Percentiles rank a stretch among this genome's conserved stretches.
Conservation (phyloP, 768 basidiomycete genomes). For the Xerocomellus dryophilus region DNA sequence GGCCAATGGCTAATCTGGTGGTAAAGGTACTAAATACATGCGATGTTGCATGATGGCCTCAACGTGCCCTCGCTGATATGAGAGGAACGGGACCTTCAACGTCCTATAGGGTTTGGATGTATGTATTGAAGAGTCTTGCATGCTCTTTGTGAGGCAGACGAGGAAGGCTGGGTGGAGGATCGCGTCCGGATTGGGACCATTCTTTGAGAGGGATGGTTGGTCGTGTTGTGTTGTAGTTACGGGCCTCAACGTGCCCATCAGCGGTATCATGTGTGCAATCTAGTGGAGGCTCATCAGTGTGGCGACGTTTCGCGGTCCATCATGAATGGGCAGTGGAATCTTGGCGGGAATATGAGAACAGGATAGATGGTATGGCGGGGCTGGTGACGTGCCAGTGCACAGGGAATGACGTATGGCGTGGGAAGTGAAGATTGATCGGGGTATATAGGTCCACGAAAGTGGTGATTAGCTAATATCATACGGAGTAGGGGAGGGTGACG, state of each 20-base stretch:
- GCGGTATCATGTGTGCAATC: background rate
- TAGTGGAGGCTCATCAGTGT: background rate
- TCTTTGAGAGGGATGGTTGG: slow-evolving; percentile 7
- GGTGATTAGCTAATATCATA: slow-evolving; percentile 19
- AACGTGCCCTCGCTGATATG: slow-evolving; percentile 68
- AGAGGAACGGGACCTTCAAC: slow-evolving; percentile 65
- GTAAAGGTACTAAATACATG: slow-evolving; percentile 30
- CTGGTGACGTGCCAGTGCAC: too few relatives aligned
- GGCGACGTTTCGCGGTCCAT: too few relatives aligned
- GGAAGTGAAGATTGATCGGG: slow-evolving; percentile 10
- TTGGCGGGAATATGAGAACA: too few relatives aligned
- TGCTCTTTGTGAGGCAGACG: slow-evolving; percentile 38
- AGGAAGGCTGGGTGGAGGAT: slow-evolving; percentile 12
- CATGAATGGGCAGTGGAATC: too few relatives aligned
- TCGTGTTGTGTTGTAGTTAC: slow-evolving; percentile 12
- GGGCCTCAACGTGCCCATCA: slow-evolving; percentile 39
- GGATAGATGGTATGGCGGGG: too few relatives aligned
- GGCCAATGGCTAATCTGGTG: slow-evolving; percentile 1
- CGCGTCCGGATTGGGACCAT: slow-evolving; percentile 16
- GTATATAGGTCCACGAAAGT: slow-evolving; percentile 4
- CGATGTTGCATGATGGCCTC: slow-evolving; percentile 54
- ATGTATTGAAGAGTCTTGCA: slow-evolving; percentile 51
- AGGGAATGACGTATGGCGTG: too few relatives aligned
- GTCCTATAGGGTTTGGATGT: slow-evolving; percentile 46
- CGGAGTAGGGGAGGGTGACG: slow-evolving; percentile 10